Conservation (phyloP, 768 basidiomycete genomes). For the Kwoniella botswanensis region DNA sequence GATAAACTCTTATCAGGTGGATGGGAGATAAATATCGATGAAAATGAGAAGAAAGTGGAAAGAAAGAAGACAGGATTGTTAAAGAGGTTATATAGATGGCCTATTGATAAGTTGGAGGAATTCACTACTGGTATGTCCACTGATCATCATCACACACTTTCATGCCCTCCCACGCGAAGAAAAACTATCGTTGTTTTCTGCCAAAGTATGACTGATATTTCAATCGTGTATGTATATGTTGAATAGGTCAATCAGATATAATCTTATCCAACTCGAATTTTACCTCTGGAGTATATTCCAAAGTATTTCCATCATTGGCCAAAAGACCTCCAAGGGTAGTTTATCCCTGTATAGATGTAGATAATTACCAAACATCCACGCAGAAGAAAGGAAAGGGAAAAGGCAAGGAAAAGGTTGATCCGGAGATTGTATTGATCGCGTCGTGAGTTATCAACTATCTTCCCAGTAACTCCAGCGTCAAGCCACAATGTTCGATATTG, state of each 20-base stretch:
- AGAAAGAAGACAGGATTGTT: constrained; percentile 64
- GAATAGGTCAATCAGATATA: constrained; percentile 79
- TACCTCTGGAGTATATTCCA: constrained; percentile 77
- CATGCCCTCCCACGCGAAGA: no score
- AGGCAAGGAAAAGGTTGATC: constrained; percentile 57
- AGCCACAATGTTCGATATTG: no score
- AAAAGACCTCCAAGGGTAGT: constrained; percentile 71
- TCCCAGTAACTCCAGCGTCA: no score
- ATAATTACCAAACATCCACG: constrained; percentile 66
- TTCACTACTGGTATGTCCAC: constrained; percentile 74
- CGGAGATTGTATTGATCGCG: constrained; percentile 55
- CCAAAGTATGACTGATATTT: neutral
- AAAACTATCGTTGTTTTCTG: no score
- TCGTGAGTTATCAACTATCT: constrained; percentile 42
- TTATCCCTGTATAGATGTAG: constrained; percentile 91
- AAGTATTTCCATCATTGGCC: constrained; percentile 73
- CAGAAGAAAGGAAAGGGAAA: constrained; percentile 61
- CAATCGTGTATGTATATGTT: neutral
- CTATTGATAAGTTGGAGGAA: constrained; percentile 91
- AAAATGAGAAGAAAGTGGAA: constrained; percentile 13
- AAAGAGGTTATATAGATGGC: constrained; percentile 78
- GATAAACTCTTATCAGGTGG: constrained; percentile 76
- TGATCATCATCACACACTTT: neutral
- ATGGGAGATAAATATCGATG: constrained; percentile 61
- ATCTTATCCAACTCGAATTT: constrained; percentile 91